These are phyloP conservation scores for Barnettozyma populi DNA, from an alignment of 805 yeast genomes.

Conservation along the genomic window DNA sequence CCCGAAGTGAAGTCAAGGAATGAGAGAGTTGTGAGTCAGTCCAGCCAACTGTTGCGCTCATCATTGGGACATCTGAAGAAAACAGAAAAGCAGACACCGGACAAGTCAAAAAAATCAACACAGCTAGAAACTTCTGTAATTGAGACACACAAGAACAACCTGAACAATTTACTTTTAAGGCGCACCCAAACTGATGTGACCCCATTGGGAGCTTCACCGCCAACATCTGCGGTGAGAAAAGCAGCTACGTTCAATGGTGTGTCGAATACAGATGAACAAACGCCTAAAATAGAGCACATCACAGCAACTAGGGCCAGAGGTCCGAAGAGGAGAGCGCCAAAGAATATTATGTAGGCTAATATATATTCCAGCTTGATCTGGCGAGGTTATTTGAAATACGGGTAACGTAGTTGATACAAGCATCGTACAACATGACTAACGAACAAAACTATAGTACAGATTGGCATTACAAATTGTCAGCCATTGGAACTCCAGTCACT, in stretches of 20 bases:
- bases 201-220: neutral
- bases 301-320: constrained; percentile 31
- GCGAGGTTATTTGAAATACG: neutral
- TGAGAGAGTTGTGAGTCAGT: constrained; percentile 19
- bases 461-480: too few species aligned
- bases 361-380: neutral
- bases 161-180: constrained; percentile 12
- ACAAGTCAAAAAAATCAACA: neutral
- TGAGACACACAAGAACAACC: constrained; percentile 11
- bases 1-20: constrained; percentile 16
- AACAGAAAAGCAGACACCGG: neutral
- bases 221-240: constrained; percentile 7
- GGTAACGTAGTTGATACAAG: neutral
- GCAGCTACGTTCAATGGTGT: constrained; percentile 22
- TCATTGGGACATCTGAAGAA: constrained; percentile 15
- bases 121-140: neutral
- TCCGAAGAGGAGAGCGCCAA: constrained; percentile 34
- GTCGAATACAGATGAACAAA: neutral
- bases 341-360: neutral
- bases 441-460: too few species aligned
- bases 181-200: constrained; percentile 15
- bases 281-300: constrained; percentile 23
- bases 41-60: constrained; percentile 14
- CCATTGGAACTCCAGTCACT: too few species aligned
- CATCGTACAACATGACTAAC: too few species aligned